A percentile compares a stretch with the other conserved stretches of the same genome.
phyloP scores from a whole-genome alignment of 176 grass and related monocot species.

The Avena eriantha region DNA sequence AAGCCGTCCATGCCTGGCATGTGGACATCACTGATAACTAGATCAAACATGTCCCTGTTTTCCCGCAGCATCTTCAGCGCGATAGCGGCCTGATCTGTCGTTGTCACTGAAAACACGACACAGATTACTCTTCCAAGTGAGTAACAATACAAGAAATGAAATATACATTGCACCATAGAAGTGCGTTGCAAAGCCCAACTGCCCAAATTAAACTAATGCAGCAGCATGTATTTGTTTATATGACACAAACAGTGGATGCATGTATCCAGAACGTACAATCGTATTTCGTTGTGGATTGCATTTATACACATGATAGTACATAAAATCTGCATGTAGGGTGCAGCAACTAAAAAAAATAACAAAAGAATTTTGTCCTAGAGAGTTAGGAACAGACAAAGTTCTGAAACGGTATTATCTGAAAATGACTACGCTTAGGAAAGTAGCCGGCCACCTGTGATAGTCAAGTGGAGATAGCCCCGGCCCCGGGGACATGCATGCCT shows the following conservation, averaged over 20 bases:
- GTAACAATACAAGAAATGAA: slow-evolving; percentile 3
- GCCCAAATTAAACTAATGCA: slow-evolving; percentile 9
- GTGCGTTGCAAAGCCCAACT: background rate
- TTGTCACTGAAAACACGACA: slow-evolving; percentile 60
- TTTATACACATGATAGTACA: slow-evolving; percentile 7
- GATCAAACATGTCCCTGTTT: no score
- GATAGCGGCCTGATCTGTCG: slow-evolving; percentile 73
- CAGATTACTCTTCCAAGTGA: slow-evolving; percentile 1
- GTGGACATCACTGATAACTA: no score
- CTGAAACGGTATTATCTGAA: background rate
- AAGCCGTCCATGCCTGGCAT: no score
- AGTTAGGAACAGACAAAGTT: slow-evolving; percentile 25
- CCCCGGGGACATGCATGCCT: no score
- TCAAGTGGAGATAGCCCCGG: no score
- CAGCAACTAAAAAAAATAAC: background rate
- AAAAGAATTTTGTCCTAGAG: background rate
- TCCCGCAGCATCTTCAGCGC: slow-evolving; percentile 41
- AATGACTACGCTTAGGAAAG: background rate
- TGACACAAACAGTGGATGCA: background rate
- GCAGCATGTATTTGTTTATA: background rate
- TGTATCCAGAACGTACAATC: background rate
- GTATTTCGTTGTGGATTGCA: background rate
- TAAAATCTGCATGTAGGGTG: background rate
- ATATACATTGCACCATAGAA: slow-evolving; percentile 21
- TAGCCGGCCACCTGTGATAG: no score